Evolutionary conservation across 305 asterid genomes (phyloP).

Genomic region (Fraxinus albicans): DNA sequence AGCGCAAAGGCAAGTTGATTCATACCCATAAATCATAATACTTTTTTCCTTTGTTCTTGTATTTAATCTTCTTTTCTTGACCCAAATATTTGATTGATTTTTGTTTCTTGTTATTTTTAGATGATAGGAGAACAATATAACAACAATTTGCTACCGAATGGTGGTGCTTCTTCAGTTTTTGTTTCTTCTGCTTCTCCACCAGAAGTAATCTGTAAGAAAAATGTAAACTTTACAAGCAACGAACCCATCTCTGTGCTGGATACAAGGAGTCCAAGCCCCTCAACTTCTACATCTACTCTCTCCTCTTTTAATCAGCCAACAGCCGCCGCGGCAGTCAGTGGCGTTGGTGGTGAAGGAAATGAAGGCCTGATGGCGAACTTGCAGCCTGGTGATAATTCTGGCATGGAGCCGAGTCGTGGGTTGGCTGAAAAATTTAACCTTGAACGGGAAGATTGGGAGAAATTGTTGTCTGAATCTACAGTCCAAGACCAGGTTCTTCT

Average conservation of each 20-base stretch:
- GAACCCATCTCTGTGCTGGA: constrained; percentile 57
- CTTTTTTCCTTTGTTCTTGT: neutral
- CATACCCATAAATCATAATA: neutral
- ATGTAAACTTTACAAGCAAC: constrained; percentile 34
- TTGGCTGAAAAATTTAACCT: constrained; percentile 32
- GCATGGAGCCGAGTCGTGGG: constrained; percentile 29
- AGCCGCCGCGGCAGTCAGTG: constrained; percentile 10
- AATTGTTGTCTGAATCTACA: constrained; percentile 32
- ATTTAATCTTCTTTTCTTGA: neutral
- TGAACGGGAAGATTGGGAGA: constrained; percentile 49
- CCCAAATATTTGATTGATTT: neutral
- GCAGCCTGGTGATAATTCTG: constrained; percentile 25
- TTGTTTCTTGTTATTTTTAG: constrained; percentile 24
- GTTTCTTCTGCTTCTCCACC: constrained; percentile 27
- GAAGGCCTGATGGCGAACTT: constrained; percentile 32
- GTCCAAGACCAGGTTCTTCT: constrained; percentile 24
- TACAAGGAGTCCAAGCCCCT: constrained; percentile 56
- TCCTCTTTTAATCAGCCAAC: constrained; percentile 33
- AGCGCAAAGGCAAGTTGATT: constrained; percentile 20
- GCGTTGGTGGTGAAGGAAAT: constrained; percentile 22
- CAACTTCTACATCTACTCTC: constrained; percentile 50
- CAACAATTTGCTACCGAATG: constrained; percentile 34
- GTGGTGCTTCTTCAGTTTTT: constrained; percentile 27
- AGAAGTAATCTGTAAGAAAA: constrained; percentile 29
- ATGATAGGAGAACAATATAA: constrained; percentile 42